Base-by-base conservation (phyloP, 108 stramenopile genomes). In the Fistulifera pelliculosa region DNA sequence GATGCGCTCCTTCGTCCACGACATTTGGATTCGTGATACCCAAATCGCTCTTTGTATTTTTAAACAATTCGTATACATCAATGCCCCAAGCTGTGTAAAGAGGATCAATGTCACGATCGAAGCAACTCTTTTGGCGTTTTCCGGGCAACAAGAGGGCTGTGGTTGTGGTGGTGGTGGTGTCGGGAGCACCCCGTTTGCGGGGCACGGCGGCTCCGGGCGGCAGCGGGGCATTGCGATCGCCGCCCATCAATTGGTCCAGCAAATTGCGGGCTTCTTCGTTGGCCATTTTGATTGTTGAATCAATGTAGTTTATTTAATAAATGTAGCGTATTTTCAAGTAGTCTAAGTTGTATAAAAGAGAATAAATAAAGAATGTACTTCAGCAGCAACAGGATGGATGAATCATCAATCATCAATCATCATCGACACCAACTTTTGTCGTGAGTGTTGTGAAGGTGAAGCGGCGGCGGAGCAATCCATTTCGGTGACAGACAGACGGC, bases 31-130 rank as follows among this genome's bases (percentile, higher is more conserved):
- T 88, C 19, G 74, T 64, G 6, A 52, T 26, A 0, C 83, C 83
- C 19, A 88, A 68, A 53, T 87, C 86, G 1, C 77, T 80, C 64
- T 89, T 93, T 15, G 91, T 93, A 55, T 93, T 93, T 40, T 77
- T 79, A 60, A 93, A 93, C 22, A 93, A 63, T 54, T 93, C 91
- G 56, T 81, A 93, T 0, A 87, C 75, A 49, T 93, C 87, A 22
- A 86, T 73, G 0, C 87, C 87, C 92, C 92, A 93, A 0, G 87
- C 92, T 54, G 79, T 81, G 69, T 78, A 93, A 42, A 90, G 76
- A 21, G 92, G 92, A 66, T 77, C 76, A 40, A 90, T 76, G 58
- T 85, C 87, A 24, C 55, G 60, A 47, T 93, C 92, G 65, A 83
- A 93, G 54, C 85, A 87, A 12, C 85, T 84, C 47, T 78, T 75